phyloP scores from a whole-genome alignment of 2,329 filamentous ascomycete species.

The Botrytis squamosa region DNA sequence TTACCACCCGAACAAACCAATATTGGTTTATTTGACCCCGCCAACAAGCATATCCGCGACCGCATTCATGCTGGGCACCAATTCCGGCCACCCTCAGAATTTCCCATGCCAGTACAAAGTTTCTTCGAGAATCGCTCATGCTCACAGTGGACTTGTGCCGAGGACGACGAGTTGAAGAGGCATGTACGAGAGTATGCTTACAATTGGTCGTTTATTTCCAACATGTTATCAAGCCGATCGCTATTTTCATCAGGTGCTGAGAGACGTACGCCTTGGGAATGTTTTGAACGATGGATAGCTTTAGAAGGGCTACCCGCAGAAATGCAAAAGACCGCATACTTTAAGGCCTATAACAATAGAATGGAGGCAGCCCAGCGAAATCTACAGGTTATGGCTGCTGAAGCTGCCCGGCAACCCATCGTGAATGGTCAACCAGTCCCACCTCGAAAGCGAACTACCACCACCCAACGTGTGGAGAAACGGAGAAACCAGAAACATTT shows the following conservation, averaged over 20 bases:
- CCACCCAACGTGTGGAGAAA: slow-evolving; percentile 81
- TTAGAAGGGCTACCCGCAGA: slow-evolving; percentile 88
- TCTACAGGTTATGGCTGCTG: slow-evolving; percentile 42
- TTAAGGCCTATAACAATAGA: slow-evolving; percentile 66
- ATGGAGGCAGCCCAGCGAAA: slow-evolving; percentile 59
- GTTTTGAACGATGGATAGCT: slow-evolving; percentile 94
- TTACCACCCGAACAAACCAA: slow-evolving; percentile 68
- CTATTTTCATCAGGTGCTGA: slow-evolving; percentile 82
- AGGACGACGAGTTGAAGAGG: slow-evolving; percentile 84
- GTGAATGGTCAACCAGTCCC: slow-evolving; percentile 49
- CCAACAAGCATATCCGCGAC: slow-evolving; percentile 87
- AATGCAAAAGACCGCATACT: slow-evolving; percentile 94
- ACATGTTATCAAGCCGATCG: slow-evolving; percentile 71
- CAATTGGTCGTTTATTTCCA: slow-evolving; percentile 95
- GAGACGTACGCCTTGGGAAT: slow-evolving; percentile 94
- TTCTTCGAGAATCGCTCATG: slow-evolving; percentile 87
- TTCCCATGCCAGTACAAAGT: slow-evolving; percentile 81
- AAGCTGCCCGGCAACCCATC: slow-evolving; percentile 37
- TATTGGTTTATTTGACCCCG: slow-evolving; percentile 84
- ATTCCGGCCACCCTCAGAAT: slow-evolving; percentile 89
- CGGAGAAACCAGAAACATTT: slow-evolving; percentile 83
- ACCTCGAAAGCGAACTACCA: slow-evolving; percentile 67
- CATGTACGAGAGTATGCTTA: slow-evolving; percentile 92
- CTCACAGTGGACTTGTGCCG: slow-evolving; percentile 86
- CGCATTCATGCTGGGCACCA: slow-evolving; percentile 87